Conservation (phyloP, 2,329 filamentous ascomycete genomes). For the Hypomyces rosellus region DNA sequence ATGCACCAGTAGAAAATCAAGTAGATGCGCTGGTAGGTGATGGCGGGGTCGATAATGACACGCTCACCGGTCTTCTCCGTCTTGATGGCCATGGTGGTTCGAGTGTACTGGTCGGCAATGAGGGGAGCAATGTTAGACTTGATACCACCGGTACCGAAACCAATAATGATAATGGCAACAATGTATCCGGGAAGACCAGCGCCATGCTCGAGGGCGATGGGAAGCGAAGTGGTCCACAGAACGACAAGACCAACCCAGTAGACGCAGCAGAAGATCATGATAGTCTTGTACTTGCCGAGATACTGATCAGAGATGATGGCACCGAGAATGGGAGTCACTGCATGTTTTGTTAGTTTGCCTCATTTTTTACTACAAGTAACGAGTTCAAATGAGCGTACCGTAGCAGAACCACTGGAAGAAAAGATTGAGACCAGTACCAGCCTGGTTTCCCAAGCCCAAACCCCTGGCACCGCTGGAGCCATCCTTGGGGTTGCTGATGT, state of each 20-base stretch:
- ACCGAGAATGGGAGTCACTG: constrained; percentile 39
- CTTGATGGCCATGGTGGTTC: constrained; percentile 43
- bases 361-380: neutral
- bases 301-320: constrained; percentile 53
- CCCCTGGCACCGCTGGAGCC: constrained; percentile 40
- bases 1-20: constrained; percentile 72
- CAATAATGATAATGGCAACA: constrained; percentile 54
- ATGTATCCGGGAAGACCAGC: constrained; percentile 46
- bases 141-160: constrained; percentile 62
- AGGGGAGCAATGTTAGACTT: constrained; percentile 57
- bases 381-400: constrained; percentile 16
- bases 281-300: constrained; percentile 57
- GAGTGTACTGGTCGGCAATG: constrained; percentile 61
- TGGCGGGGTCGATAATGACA: constrained; percentile 60
- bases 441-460: constrained; percentile 48
- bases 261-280: constrained; percentile 48
- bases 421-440: constrained; percentile 47
- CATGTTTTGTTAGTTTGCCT: neutral
- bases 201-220: constrained; percentile 28
- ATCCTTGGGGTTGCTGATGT: constrained; percentile 34
- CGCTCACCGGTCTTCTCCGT: constrained; percentile 45
- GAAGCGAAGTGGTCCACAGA: constrained; percentile 45
- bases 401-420: constrained; percentile 50
- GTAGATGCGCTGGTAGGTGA: constrained; percentile 64
- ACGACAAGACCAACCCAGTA: constrained; percentile 53